These are phyloP conservation scores for Ramalina peruviana DNA, from an alignment of 495 filamentous ascomycete genomes.

Conservation along the genomic window DNA sequence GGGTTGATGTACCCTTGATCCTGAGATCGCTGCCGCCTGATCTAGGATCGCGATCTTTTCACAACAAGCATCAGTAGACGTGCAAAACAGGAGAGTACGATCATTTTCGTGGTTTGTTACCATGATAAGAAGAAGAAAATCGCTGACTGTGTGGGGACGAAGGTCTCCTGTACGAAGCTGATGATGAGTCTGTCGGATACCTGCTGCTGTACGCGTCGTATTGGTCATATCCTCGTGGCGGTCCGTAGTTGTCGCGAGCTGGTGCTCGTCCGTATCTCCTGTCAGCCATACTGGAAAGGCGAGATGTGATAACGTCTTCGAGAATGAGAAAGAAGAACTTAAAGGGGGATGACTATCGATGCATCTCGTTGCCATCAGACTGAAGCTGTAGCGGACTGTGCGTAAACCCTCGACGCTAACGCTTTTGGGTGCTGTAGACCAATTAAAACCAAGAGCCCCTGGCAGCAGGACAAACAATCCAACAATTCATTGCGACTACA, in stretches of 20 bases:
- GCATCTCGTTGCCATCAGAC: too few species aligned
- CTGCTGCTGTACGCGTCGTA: background rate
- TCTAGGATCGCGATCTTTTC: constrained; percentile 17
- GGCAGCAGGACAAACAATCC: too few species aligned
- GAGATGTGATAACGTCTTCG: too few species aligned
- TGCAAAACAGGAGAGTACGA: constrained; percentile 9
- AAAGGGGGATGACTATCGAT: background rate
- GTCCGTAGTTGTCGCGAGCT: constrained; percentile 14
- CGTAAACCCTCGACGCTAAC: too few species aligned
- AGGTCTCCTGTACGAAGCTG: constrained; percentile 22
- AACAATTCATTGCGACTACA: too few species aligned
- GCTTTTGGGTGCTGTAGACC: too few species aligned
- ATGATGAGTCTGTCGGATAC: constrained; percentile 15
- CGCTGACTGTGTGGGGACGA: constrained; percentile 8
- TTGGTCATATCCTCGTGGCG: constrained; percentile 13
- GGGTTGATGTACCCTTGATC: constrained; percentile 3
- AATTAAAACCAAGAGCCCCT: too few species aligned
- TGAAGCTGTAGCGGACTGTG: too few species aligned
- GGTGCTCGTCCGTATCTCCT: constrained; percentile 6
- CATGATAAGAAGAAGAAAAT: constrained; percentile 14
- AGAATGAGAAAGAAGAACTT: too few species aligned
- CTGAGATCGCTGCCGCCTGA: constrained; percentile 18
- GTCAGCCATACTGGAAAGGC: constrained; percentile 5
- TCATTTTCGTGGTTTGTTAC: constrained; percentile 16
- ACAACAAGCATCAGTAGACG: constrained; percentile 17